phyloP scores from a whole-genome alignment of 202 grass and related monocot genomes.

The Panicum hallii region DNA sequence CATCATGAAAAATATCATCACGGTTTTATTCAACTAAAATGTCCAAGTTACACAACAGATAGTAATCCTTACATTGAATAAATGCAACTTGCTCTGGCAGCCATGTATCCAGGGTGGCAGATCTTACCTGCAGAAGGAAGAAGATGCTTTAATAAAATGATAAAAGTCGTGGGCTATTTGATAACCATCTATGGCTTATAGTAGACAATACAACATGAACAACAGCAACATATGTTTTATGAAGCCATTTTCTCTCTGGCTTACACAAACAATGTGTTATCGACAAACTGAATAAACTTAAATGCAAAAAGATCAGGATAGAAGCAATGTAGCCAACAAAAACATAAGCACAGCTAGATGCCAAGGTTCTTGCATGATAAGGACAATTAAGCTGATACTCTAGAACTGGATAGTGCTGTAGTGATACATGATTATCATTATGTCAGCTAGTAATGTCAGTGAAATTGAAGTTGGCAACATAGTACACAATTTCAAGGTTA shows the following conservation, averaged over 20 bases:
- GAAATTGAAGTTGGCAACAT: not conserved
- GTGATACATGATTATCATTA: not conserved
- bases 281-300: not conserved
- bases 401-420: not conserved
- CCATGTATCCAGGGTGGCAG: slow-evolving; percentile 98
- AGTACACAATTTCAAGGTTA: slow-evolving; percentile 4
- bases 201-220: slow-evolving; percentile 1
- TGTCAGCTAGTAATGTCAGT: not conserved
- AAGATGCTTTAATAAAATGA: slow-evolving; percentile 25
- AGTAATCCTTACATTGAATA: slow-evolving; percentile 84
- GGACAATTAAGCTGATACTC: not conserved
- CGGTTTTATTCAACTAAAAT: slow-evolving; percentile 8
- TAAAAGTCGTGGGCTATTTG: not conserved
- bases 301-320: not conserved
- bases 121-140: slow-evolving; percentile 73
- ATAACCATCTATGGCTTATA: not conserved
- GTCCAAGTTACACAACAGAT: slow-evolving; percentile 24
- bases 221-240: not conserved
- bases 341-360: slow-evolving; percentile 4
- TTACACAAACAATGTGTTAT: slow-evolving; percentile 7
- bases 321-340: slow-evolving; percentile 9
- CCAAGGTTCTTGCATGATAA: slow-evolving; percentile 7
- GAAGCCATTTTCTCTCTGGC: slow-evolving; percentile 16
- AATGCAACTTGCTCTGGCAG: slow-evolving; percentile 96
- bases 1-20: slow-evolving; percentile 35